Percentiles rank a stretch among this genome's conserved stretches.
Conservation (phyloP, 345 rosid species). For the Capsella bursapastoris region DNA sequence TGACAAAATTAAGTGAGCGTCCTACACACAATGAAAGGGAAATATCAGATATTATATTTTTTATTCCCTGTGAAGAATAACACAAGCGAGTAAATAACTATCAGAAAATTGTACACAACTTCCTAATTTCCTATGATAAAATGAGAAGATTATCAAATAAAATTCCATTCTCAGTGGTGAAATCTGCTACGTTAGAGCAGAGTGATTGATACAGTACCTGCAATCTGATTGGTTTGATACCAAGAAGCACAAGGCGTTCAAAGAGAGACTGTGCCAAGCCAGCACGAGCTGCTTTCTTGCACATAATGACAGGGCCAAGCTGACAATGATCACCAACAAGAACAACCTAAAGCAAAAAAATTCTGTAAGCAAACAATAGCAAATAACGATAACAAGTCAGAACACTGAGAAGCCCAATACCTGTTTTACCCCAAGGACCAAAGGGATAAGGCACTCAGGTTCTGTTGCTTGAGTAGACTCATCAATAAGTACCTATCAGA, state of each 20-base stretch:
- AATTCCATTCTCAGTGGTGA: background rate
- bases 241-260: conserved; percentile 97
- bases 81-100: background rate
- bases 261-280: conserved; percentile 97
- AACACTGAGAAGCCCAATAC: conserved; percentile 45
- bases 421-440: conserved; percentile 99
- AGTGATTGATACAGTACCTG: conserved; percentile 61
- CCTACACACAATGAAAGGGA: background rate
- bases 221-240: conserved; percentile 96
- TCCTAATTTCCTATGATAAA: background rate
- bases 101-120: background rate
- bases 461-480: conserved; percentile 99
- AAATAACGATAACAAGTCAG: conserved; percentile 24
- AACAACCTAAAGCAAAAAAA: conserved; percentile 60
- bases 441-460: conserved; percentile 98
- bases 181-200: conserved; percentile 22
- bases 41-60: background rate
- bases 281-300: conserved; percentile 99
- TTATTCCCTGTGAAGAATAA: background rate
- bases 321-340: conserved; percentile 99
- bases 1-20: conserved; percentile 26
- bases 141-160: background rate
- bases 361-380: conserved; percentile 19
- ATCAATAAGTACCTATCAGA: conserved; percentile 89
- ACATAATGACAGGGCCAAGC: conserved; percentile 99